Evolutionary conservation across 257 asterid species (phyloP).

Genomic region (Solanum clarkiae): DNA sequence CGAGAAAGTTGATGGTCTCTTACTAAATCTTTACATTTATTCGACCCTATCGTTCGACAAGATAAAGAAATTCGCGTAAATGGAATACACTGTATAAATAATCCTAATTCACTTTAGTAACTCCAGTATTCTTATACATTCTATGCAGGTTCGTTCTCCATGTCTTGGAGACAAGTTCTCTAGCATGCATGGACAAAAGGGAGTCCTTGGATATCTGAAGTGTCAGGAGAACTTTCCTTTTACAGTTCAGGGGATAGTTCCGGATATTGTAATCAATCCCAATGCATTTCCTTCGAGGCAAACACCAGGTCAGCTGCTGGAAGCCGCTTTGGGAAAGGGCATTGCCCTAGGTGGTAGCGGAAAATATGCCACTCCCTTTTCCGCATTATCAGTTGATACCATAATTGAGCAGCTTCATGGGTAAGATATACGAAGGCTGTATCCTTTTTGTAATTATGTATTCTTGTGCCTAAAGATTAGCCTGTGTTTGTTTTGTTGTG

Average conservation of each 20-base stretch:
- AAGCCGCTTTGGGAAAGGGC: constrained; percentile 87
- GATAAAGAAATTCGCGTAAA: not conserved
- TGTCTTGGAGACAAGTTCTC: constrained; percentile 92
- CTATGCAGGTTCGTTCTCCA: constrained; percentile 80
- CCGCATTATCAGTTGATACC: constrained; percentile 62
- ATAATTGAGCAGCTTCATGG: constrained; percentile 74
- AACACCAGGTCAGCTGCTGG: constrained; percentile 91
- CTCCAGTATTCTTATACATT: not conserved
- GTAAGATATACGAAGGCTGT: constrained; percentile 10
- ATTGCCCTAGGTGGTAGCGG: constrained; percentile 67
- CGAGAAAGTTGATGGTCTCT: not conserved
- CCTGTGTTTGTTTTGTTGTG: not conserved
- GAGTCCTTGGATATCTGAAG: constrained; percentile 84
- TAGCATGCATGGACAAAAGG: constrained; percentile 99
- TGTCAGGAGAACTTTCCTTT: constrained; percentile 91
- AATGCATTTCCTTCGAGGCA: constrained; percentile 97
- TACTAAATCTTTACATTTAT: not conserved
- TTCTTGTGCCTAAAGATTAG: not conserved
- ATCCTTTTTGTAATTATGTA: not conserved
- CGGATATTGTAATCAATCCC: constrained; percentile 91
- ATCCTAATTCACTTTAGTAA: not conserved
- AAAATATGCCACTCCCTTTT: constrained; percentile 86
- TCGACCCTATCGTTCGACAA: not conserved
- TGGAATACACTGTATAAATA: not conserved
- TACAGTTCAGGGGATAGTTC: constrained; percentile 77